Conservation (phyloP, 352 stramenopile genomes). For the Phytophthora pini region DNA sequence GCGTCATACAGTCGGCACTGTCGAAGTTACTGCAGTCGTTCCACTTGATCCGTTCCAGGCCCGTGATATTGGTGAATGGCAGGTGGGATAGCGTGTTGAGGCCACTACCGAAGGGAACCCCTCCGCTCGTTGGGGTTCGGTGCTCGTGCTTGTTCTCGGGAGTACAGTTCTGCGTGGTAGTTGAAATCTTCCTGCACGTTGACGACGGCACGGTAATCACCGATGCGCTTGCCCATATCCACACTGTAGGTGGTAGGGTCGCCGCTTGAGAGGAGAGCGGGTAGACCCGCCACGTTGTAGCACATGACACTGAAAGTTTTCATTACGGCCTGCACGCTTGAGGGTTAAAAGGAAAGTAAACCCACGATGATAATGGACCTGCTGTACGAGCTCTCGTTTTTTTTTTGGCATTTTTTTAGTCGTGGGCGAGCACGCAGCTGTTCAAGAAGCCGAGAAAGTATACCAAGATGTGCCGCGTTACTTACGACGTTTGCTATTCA, state of each 20-base stretch:
- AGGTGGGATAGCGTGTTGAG: conserved; percentile 61
- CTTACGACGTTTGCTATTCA: not conserved
- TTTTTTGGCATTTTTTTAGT: too few species aligned
- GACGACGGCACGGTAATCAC: conserved; percentile 2
- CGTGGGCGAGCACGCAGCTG: too few species aligned
- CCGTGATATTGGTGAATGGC: conserved; percentile 47
- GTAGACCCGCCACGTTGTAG: conserved; percentile 54
- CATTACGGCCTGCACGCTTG: not conserved
- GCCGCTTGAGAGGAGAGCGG: conserved; percentile 53
- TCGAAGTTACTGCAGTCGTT: conserved; percentile 50
- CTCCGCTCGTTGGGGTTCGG: conserved; percentile 48
- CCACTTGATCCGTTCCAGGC: conserved; percentile 56
- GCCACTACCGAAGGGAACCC: conserved; percentile 47
- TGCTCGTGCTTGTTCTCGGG: conserved; percentile 45
- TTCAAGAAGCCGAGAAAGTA: not conserved
- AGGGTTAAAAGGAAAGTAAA: too few species aligned
- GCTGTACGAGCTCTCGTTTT: too few species aligned
- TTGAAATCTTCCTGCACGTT: conserved; percentile 57
- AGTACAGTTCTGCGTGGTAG: conserved; percentile 51
- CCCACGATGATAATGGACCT: too few species aligned
- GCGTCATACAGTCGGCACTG: conserved; percentile 54
- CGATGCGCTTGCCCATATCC: conserved; percentile 54
- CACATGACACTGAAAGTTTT: conserved; percentile 52
- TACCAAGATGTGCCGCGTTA: conserved; percentile 2
- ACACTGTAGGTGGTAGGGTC: conserved; percentile 44